Base-by-base conservation (phyloP, 2,329 filamentous ascomycete species). In the Penicillium sp. region DNA sequence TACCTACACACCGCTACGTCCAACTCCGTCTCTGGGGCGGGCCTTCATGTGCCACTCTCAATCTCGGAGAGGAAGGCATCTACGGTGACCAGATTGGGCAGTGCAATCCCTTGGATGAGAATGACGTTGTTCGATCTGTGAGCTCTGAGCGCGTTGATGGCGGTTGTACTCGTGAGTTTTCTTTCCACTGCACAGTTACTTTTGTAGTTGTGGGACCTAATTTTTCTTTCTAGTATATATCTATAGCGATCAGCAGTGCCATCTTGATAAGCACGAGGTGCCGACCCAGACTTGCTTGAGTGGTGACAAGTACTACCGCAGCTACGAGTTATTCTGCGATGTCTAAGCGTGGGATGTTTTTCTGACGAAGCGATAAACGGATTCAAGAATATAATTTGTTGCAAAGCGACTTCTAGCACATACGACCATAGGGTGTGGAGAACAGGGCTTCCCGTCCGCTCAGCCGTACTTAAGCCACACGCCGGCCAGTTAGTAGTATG, bases 1-100 rank as follows among this genome's bases (percentile, higher is more conserved):
- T 33, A 2, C 52, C 52, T 19, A 22, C 22, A 22, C 60, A 42
- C 42, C 30, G 56, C 28, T 58, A 58, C 52, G 49, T n/a, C 16
- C 56, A 58, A 46, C 56, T 58, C n/a, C 56, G 56, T 53, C 56
- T 58, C n/a, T 58, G 56, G 56, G 38, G 52, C 26, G 35, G 42
- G n/a, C 30, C 16, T 3, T n/a, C 37, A 8, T 58, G 56, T 33
- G 22, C 30, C 11, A 52, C 28, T 11, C 51, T 43, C n/a, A 58
- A 52, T 14, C 45, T 58, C 13, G 56, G 56, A 11, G 56, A 58
- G 30, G 48, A 53, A 8, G 56, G 56, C 13, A 58, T 48, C 37
- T 58, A 58, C n/a, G 56, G 49, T 3, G 52, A 52, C 42, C 56
- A 58, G 51, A 6, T 52, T 40, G 30, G 13, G 25, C 5, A 52